Conservation (phyloP, 495 filamentous ascomycete species). For the Aspergillus biplanus region DNA sequence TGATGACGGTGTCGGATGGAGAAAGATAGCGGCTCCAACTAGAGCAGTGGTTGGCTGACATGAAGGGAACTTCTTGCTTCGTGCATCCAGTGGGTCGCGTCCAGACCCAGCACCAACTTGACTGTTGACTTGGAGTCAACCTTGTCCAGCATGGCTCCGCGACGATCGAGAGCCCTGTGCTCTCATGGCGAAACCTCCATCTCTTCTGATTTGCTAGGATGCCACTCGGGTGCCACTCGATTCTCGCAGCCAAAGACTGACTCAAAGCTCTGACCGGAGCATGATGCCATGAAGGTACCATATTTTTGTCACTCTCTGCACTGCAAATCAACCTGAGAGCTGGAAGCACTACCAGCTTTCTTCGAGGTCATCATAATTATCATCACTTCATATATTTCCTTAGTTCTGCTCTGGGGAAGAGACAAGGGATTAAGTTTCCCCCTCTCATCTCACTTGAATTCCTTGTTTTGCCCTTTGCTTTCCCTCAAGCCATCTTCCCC, state of each 20-base stretch:
- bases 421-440: neutral
- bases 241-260: neutral
- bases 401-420: neutral
- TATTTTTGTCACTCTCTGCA: too few relatives aligned
- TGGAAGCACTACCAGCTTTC: neutral
- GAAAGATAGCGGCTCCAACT: neutral
- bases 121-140: neutral
- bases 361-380: neutral
- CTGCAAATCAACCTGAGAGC: too few relatives aligned
- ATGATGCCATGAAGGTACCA: too few relatives aligned
- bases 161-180: neutral
- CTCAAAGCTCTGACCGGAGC: neutral
- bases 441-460: neutral
- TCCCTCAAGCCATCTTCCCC: neutral
- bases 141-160: neutral
- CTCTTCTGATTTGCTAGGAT: neutral
- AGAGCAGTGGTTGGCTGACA: neutral
- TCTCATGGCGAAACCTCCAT: neutral
- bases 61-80: neutral
- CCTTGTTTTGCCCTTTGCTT: neutral
- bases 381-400: neutral
- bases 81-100: slow-evolving; percentile 4
- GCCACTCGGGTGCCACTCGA: neutral
- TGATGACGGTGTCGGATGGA: slow-evolving; percentile 2
- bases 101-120: neutral